Evolutionary conservation across 169 alveolate genomes (phyloP).

Genomic region (Eimeria acervulina): DNA sequence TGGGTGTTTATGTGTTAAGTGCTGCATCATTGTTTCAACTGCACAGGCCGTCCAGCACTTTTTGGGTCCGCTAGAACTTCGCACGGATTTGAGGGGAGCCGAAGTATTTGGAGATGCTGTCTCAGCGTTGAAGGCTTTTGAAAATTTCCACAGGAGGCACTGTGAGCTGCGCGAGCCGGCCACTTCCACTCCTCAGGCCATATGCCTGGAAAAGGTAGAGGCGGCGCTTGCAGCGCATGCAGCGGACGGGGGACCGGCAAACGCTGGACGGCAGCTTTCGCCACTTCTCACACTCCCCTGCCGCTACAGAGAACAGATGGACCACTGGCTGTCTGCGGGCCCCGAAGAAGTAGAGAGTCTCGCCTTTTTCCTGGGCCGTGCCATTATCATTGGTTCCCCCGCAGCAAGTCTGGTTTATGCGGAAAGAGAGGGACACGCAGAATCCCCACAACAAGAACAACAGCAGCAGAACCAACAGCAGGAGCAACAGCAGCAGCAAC

Average conservation of each 20-base stretch:
- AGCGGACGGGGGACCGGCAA: conserved; percentile 41
- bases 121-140: conserved; percentile 44
- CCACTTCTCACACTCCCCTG: conserved; percentile 47
- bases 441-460: neutral
- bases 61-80: conserved; percentile 22
- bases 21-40: neutral
- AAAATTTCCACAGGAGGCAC: conserved; percentile 9
- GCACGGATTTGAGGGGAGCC: conserved; percentile 44
- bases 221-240: conserved; percentile 41
- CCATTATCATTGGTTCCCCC: conserved; percentile 6
- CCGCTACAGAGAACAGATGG: conserved; percentile 73
- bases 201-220: conserved; percentile 36
- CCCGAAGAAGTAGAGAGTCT: conserved; percentile 70
- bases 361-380: conserved; percentile 54
- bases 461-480: neutral
- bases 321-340: conserved; percentile 74
- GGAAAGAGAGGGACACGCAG: neutral
- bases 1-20: neutral
- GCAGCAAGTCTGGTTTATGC: neutral
- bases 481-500: conserved; percentile 7
- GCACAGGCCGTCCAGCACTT: conserved; percentile 43
- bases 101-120: conserved; percentile 51
- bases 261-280: conserved; percentile 1
- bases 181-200: conserved; percentile 26
- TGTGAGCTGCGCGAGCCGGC: conserved; percentile 21